Percentiles rank a stretch among this genome's conserved stretches.
Conservation (phyloP, 2,329 filamentous ascomycete genomes). For the Thielaviopsis punctulata region DNA sequence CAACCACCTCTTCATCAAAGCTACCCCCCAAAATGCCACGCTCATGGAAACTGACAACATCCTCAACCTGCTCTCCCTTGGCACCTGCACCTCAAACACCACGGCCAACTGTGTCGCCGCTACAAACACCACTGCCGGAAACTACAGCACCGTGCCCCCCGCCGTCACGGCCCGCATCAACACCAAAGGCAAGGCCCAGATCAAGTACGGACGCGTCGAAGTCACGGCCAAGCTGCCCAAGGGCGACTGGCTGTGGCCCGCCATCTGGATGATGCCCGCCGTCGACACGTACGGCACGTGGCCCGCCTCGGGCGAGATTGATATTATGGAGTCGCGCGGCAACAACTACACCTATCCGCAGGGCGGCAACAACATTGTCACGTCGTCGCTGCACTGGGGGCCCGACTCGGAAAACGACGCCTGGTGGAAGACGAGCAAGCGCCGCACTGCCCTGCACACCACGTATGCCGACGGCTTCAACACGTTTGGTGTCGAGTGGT, state of each 20-base stretch:
- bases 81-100: slow-evolving; percentile 46
- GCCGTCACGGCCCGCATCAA: slow-evolving; percentile 63
- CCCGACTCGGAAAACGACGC: slow-evolving; percentile 54
- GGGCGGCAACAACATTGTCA: slow-evolving; percentile 67
- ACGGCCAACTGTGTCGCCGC: slow-evolving; percentile 43
- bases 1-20: slow-evolving; percentile 55
- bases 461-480: slow-evolving; percentile 55
- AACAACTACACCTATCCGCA: slow-evolving; percentile 64
- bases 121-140: slow-evolving; percentile 55
- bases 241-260: slow-evolving; percentile 81
- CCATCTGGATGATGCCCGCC: slow-evolving; percentile 79
- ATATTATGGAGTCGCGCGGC: slow-evolving; percentile 64
- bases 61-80: slow-evolving; percentile 49
- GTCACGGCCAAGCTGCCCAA: slow-evolving; percentile 58
- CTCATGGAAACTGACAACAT: slow-evolving; percentile 48
- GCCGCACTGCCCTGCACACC: slow-evolving; percentile 56
- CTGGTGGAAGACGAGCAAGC: slow-evolving; percentile 73
- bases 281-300: slow-evolving; percentile 56
- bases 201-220: slow-evolving; percentile 70
- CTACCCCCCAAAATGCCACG: slow-evolving; percentile 54
- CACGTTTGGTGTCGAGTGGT: slow-evolving; percentile 73
- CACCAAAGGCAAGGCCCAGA: slow-evolving; percentile 50
- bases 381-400: slow-evolving; percentile 69
- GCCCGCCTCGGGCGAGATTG: slow-evolving; percentile 70
- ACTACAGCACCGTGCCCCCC: slow-evolving; percentile 60